Evolutionary conservation across 148 eudicot genomes (phyloP).

Genomic region (Salicornia ramosissima): DNA sequence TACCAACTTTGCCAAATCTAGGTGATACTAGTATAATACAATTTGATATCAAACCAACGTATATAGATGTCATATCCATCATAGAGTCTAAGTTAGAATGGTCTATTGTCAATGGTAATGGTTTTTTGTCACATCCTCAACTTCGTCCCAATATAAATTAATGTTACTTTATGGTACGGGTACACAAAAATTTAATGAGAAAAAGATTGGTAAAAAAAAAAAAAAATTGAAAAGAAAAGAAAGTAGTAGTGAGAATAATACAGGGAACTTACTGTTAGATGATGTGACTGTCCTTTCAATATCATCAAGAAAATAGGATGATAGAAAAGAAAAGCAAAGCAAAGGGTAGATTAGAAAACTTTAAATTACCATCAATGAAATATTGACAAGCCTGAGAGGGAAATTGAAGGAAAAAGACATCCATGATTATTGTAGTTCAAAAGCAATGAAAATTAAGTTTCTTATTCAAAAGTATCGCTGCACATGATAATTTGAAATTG

Average conservation of each 20-base stretch:
- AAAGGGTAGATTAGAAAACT: constrained; percentile 7
- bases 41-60: too few species aligned
- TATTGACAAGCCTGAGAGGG: constrained; percentile 10
- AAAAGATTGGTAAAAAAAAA: not conserved
- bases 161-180: not conserved
- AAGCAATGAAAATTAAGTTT: not conserved
- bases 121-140: not conserved
- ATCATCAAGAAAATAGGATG: constrained; percentile 3
- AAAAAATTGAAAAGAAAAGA: not conserved
- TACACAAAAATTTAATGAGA: not conserved
- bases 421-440: not conserved
- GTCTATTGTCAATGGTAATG: not conserved
- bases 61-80: too few species aligned
- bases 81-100: too few species aligned
- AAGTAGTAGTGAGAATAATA: not conserved
- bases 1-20: too few species aligned
- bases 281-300: constrained; percentile 30
- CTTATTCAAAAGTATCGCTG: not conserved
- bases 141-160: not conserved
- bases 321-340: too few species aligned
- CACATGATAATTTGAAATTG: not conserved
- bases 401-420: constrained; percentile 8
- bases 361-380: constrained; percentile 16
- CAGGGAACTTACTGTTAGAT: not conserved
- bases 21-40: too few species aligned